Percentiles rank a stretch among this genome's conserved stretches.
Conservation (phyloP, 257 asterid genomes). For the Salvia miltiorrhiza region DNA sequence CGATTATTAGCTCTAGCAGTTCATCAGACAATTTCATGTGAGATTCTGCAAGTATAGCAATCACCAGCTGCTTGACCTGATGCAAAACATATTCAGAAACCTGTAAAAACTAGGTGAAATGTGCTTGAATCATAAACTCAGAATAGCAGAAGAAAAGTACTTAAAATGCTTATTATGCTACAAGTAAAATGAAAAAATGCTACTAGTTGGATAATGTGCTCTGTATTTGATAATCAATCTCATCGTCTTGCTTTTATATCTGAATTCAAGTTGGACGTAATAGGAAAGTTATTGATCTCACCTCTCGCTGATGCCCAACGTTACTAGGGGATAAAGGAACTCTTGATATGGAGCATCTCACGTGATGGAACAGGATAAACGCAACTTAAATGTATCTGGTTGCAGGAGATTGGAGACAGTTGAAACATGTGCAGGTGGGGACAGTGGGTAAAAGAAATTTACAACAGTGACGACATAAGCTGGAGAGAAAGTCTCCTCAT, state of each 20-base stretch:
- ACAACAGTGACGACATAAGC: not conserved
- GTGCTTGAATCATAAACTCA: not conserved
- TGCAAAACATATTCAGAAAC: slow-evolving; percentile 1
- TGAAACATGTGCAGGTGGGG: not conserved
- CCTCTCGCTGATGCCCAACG: too few species aligned
- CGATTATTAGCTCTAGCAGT: slow-evolving; percentile 64
- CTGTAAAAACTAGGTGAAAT: not conserved
- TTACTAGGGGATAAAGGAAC: too few species aligned
- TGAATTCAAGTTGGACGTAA: too few species aligned
- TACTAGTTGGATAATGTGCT: too few species aligned
- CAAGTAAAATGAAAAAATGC: too few species aligned
- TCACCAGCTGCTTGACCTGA: slow-evolving; percentile 75
- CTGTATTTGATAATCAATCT: too few species aligned
- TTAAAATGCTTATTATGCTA: too few species aligned
- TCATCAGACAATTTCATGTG: slow-evolving; percentile 55
- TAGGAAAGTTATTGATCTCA: too few species aligned
- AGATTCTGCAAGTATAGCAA: slow-evolving; percentile 63
- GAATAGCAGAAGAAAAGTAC: not conserved
- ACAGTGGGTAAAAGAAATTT: not conserved
- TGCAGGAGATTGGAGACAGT: not conserved
- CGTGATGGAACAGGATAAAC: not conserved
- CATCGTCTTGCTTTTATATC: too few species aligned
- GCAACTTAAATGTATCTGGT: not conserved
- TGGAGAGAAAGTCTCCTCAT: not conserved
- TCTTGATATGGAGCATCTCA: not conserved